Evolutionary conservation across 495 filamentous ascomycete genomes (phyloP), one percentile per base, ranked within the genome.

Genomic region (Podospora tetraspora): DNA sequence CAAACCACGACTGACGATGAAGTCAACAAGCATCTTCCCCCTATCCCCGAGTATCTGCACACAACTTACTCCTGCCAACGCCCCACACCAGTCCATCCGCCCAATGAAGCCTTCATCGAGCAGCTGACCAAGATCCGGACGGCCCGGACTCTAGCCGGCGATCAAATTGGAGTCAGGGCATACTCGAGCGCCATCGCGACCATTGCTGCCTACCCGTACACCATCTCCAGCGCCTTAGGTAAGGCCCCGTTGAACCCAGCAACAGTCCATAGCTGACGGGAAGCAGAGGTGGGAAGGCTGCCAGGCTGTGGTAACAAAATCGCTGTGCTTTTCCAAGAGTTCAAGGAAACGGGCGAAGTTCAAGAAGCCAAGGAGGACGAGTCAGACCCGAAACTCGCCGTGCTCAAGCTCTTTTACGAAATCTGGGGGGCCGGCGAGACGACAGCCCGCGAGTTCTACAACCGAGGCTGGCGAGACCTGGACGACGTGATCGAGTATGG

Each of bases 381-480:
- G 66, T 77, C 80, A 0, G 88, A 94, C 72, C 83, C 87, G 11
- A 80, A 81, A 16, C 83, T 96, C 64, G 79, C 81, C 9, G 83
- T 87, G 2, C 78, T 97, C 16, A 80, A 85, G 57, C 73, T 83
- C 0, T 96, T 99, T 78, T 88, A 90, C 73, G 80, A 88, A 1
- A 95, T 98, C 69, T 96, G 91, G 90, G 95, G 94, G 32, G 91
- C 98, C 0, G 94, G 89, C n/a, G 87, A 91, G 3, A 89, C 85
- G 16, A 95, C 90, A 0, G 94, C 96, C 1, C 82, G 88, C 13
- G 88, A 94, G 11, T 97, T 97, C 73, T 95, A 92, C 79, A 92
- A 89, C 75, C 86, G 87, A 59, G 88, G 90, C 32, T 97, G 92
- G 91, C 75, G 82, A 30, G 80, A 83, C 68, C 67, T 82, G 10